These are phyloP conservation scores for Neurospora tetrasperma DNA, from an alignment of 495 filamentous ascomycete genomes.

Conservation along the genomic window DNA sequence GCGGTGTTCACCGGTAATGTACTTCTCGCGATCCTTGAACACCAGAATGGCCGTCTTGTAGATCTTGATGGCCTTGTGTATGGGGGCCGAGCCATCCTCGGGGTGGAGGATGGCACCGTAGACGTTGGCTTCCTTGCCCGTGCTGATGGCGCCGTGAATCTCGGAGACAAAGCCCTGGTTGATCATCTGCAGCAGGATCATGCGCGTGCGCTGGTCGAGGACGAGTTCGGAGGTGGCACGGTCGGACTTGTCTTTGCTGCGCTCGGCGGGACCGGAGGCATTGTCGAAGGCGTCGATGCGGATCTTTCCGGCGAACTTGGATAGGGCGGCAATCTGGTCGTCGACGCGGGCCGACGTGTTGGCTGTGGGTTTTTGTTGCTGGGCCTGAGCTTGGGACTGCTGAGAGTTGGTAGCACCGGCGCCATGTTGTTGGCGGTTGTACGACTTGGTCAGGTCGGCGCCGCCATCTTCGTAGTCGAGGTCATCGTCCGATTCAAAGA, in stretches of 20 bases:
- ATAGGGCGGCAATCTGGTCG: constrained; percentile 74
- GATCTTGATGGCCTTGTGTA: constrained; percentile 78
- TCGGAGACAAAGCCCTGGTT: constrained; percentile 73
- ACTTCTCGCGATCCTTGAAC: constrained; percentile 94
- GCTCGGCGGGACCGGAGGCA: constrained; percentile 21
- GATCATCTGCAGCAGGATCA: constrained; percentile 92
- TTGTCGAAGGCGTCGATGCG: constrained; percentile 61
- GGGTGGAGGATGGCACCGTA: constrained; percentile 53
- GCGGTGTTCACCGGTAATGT: constrained; percentile 85
- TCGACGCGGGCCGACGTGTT: constrained; percentile 72
- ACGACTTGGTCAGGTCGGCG: constrained; percentile 72
- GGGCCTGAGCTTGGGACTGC: not conserved
- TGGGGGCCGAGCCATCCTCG: constrained; percentile 21
- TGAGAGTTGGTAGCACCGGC: constrained; percentile 13
- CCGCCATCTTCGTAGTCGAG: constrained; percentile 52
- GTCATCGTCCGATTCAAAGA: constrained; percentile 46
- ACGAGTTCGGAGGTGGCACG: constrained; percentile 91
- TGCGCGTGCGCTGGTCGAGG: constrained; percentile 82
- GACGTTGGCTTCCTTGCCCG: constrained; percentile 96
- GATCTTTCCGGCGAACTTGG: constrained; percentile 83
- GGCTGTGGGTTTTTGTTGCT: constrained; percentile 57
- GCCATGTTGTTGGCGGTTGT: constrained; percentile 70
- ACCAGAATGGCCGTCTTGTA: constrained; percentile 96
- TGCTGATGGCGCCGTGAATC: constrained; percentile 84
- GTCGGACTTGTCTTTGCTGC: constrained; percentile 72